Percentiles rank a stretch among this genome's conserved stretches.
These are phyloP conservation scores for Citrullus amarus DNA, from an alignment of 306 rosid genomes.

Conservation along the genomic window DNA sequence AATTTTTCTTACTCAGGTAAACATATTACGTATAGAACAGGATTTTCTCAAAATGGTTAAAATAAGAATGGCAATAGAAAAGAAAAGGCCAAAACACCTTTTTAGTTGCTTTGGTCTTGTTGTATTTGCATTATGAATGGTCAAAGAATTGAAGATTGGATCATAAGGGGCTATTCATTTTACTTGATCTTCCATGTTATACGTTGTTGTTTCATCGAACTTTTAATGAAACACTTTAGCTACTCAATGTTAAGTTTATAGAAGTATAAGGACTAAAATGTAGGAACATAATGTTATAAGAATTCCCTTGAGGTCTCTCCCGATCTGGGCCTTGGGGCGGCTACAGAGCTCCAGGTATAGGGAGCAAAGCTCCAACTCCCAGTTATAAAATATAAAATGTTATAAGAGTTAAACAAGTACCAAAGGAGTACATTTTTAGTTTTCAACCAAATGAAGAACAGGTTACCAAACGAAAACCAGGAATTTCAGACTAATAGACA, in stretches of 20 bases:
- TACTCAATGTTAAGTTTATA: background rate
- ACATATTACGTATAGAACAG: background rate
- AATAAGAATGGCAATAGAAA: background rate
- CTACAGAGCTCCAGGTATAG: no score
- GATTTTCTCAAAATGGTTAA: background rate
- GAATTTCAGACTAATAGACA: background rate
- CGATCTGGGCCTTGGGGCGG: no score
- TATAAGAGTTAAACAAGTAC: background rate
- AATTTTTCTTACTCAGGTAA: background rate
- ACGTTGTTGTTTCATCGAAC: background rate
- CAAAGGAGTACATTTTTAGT: background rate
- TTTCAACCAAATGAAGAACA: background rate
- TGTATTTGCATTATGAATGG: background rate
- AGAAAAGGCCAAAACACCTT: background rate
- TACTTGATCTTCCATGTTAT: background rate
- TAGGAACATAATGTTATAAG: no score
- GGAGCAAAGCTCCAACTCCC: no score
- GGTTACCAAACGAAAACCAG: background rate
- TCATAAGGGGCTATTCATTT: no score
- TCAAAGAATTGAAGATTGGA: no score
- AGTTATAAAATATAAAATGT: background rate
- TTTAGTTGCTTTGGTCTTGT: background rate
- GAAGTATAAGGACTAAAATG: background rate
- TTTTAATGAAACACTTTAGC: background rate
- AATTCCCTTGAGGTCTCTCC: no score